Evolutionary conservation across 441 rosid species (phyloP).

Genomic region (Biscutella auriculata): DNA sequence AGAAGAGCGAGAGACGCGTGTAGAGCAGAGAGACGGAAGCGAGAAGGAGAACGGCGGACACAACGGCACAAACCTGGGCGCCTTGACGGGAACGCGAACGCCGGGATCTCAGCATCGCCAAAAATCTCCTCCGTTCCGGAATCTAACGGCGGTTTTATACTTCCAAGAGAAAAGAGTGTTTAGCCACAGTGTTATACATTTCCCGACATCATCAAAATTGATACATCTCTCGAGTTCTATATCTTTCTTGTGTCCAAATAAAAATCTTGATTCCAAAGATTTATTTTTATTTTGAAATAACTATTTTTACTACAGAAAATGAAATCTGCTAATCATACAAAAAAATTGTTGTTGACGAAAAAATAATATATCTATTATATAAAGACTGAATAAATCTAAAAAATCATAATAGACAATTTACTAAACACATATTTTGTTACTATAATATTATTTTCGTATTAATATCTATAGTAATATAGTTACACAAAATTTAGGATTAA

Average conservation of each 20-base stretch:
- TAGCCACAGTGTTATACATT: neutral
- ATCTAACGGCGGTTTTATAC: neutral
- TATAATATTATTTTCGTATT: too few species aligned
- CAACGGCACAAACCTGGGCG: slow-evolving; percentile 41
- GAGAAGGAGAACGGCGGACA: slow-evolving; percentile 65
- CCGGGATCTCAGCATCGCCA: slow-evolving; percentile 36
- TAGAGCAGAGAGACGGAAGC: slow-evolving; percentile 60
- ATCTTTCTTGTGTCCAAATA: neutral
- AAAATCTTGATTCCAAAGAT: neutral
- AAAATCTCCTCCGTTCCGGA: neutral
- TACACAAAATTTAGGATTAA: too few species aligned
- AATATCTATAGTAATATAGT: too few species aligned
- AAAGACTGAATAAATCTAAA: too few species aligned
- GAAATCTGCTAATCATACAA: too few species aligned
- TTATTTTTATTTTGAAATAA: too few species aligned
- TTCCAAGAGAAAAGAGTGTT: neutral
- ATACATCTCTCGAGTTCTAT: neutral
- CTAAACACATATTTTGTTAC: too few species aligned
- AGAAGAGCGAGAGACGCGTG: slow-evolving; percentile 52
- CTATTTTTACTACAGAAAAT: too few species aligned
- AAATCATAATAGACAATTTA: too few species aligned
- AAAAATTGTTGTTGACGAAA: too few species aligned
- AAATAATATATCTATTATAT: too few species aligned
- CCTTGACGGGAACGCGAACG: slow-evolving; percentile 62
- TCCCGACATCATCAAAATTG: neutral